These are phyloP conservation scores for Leishmania braziliensis DNA, from an alignment of 208 protist species.

Conservation along the genomic window DNA sequence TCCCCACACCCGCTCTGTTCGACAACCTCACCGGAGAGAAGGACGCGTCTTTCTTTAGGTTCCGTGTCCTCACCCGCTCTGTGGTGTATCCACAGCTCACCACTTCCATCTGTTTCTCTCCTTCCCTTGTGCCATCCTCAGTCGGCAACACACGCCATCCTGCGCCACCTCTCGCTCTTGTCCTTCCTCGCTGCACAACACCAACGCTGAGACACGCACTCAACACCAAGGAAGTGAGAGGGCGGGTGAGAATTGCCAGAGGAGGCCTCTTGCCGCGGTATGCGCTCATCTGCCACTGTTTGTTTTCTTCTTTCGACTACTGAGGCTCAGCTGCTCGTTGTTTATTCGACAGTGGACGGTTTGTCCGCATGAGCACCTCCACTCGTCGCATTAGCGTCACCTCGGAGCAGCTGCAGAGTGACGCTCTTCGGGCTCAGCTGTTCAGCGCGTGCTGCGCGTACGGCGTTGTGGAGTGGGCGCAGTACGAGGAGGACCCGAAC, in stretches of 20 bases:
- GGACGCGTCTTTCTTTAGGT: background rate
- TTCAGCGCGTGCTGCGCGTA: slow-evolving; percentile 69
- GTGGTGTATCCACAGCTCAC: background rate
- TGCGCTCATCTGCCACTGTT: background rate
- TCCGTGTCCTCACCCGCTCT: background rate
- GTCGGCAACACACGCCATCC: background rate
- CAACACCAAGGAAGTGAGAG: background rate
- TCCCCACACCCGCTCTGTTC: slow-evolving; percentile 2
- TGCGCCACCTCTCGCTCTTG: background rate
- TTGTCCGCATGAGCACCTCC: slow-evolving; percentile 11
- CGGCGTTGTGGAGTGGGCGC: slow-evolving; percentile 61
- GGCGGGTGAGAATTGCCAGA: background rate
- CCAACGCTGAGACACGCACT: background rate
- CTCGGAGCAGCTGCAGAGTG: slow-evolving; percentile 52
- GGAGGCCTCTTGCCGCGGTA: background rate
- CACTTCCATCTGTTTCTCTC: background rate
- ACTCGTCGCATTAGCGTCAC: slow-evolving; percentile 56
- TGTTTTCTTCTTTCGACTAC: background rate
- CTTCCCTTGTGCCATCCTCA: background rate
- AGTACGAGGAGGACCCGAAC: slow-evolving; percentile 49
- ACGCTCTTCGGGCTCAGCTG: slow-evolving; percentile 48
- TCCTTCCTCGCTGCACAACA: background rate
- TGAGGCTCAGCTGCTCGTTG: background rate
- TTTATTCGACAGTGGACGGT: background rate
- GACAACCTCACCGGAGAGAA: background rate